phyloP scores from a whole-genome alignment of 345 rosid genomes.

The Bruguiera parviflora region DNA sequence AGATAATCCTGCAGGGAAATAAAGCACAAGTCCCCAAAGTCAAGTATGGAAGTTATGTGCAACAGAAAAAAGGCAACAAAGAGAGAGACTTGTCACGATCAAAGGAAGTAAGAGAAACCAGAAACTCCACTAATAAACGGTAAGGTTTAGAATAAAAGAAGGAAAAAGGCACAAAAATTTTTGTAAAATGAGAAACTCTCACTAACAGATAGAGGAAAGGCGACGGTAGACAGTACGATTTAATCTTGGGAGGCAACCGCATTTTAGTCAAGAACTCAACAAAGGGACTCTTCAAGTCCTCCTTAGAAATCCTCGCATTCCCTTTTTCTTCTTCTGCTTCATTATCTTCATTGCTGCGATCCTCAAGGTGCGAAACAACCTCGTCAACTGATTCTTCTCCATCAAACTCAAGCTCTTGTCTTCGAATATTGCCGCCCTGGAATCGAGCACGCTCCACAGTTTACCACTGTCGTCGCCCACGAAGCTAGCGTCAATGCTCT shows the following conservation, averaged over 20 bases:
- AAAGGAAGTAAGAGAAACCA: neutral
- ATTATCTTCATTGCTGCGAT: slow-evolving; percentile 6
- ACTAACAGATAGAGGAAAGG: slow-evolving; percentile 25
- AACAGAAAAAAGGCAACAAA: neutral
- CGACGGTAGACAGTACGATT: slow-evolving; percentile 50
- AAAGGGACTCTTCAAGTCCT: slow-evolving; percentile 69
- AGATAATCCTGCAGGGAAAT: slow-evolving; percentile 51
- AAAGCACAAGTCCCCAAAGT: slow-evolving; percentile 11
- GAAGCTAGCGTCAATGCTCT: slow-evolving; percentile 67
- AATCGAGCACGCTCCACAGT: slow-evolving; percentile 60
- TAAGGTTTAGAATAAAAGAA: neutral
- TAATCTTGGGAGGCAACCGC: slow-evolving; percentile 67
- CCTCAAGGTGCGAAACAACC: slow-evolving; percentile 42
- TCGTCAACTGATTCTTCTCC: slow-evolving; percentile 77
- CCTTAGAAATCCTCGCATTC: slow-evolving; percentile 38
- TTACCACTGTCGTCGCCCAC: slow-evolving; percentile 49
- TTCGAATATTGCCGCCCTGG: slow-evolving; percentile 72
- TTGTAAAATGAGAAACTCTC: slow-evolving; percentile 18
- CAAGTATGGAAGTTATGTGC: neutral
- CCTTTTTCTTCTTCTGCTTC: slow-evolving; percentile 13
- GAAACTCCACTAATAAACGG: neutral
- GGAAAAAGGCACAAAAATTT: neutral
- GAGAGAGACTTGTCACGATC: neutral
- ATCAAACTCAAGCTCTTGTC: slow-evolving; percentile 58
- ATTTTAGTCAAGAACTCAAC: slow-evolving; percentile 65